A percentile compares a stretch with the other conserved stretches of the same genome.
Conservation (phyloP, 202 grass and related monocot species). For the Dendrocalamus latiflorus region DNA sequence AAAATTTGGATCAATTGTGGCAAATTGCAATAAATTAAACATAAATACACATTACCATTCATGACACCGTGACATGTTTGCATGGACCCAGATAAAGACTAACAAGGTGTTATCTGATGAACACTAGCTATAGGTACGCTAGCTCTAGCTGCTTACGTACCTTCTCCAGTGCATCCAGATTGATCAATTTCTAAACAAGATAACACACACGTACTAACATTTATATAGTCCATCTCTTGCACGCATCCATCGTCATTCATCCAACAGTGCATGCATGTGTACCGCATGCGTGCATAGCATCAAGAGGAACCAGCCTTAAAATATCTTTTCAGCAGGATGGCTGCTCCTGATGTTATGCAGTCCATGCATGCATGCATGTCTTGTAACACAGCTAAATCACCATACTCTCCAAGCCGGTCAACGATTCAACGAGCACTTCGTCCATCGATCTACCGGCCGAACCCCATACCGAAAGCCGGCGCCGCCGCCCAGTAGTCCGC, state of each 20-base stretch:
- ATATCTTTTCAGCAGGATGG: constrained; percentile 44
- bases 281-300: constrained; percentile 45
- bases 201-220: neutral
- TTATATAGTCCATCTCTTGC: constrained; percentile 12
- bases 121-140: neutral
- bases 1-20: neutral
- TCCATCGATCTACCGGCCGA: constrained; percentile 32
- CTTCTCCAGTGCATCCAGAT: constrained; percentile 9
- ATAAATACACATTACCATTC: neutral
- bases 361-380: neutral
- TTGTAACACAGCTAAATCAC: neutral
- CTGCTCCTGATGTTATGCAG: constrained; percentile 65
- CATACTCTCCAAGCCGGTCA: neutral
- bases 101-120: neutral
- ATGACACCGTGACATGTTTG: neutral
- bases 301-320: constrained; percentile 77
- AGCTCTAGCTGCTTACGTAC: neutral
- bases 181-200: constrained; percentile 11
- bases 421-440: neutral
- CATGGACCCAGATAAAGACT: neutral
- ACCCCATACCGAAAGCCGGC: constrained; percentile 48
- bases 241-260: neutral
- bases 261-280: neutral
- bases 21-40: neutral
- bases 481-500: constrained; percentile 65